A percentile compares a stretch with the other conserved stretches of the same genome.
phyloP scores from a whole-genome alignment of 1,284 basidiomycete genomes.

The Puccinia triticina region DNA sequence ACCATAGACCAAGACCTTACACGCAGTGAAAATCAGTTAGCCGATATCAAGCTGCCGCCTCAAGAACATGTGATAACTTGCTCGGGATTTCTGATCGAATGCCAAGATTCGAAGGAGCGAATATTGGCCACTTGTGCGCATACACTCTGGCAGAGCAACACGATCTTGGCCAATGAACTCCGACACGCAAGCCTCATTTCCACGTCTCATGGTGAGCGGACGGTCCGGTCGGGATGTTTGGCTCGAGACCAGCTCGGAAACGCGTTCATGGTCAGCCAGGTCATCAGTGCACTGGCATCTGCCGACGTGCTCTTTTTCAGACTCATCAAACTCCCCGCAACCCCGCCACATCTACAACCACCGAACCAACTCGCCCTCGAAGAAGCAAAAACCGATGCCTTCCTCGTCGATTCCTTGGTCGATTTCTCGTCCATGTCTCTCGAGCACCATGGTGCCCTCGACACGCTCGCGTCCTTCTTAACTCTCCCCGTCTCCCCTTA shows the following conservation, averaged over 20 bases:
- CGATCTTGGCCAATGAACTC: too few relatives aligned
- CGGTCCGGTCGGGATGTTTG: too few relatives aligned
- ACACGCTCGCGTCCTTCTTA: not conserved
- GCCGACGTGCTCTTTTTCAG: slow-evolving; percentile 6
- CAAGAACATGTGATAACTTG: slow-evolving; percentile 3
- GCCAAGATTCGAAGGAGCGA: not conserved
- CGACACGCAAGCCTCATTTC: too few relatives aligned
- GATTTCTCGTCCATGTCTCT: too few relatives aligned
- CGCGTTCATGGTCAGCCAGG: not conserved
- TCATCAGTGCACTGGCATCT: not conserved
- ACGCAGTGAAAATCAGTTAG: not conserved
- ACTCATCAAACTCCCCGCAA: not conserved
- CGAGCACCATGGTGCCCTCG: not conserved
- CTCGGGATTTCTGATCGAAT: slow-evolving; percentile 10
- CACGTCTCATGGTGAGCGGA: too few relatives aligned
- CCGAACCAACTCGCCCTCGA: too few relatives aligned
- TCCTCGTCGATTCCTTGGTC: too few relatives aligned
- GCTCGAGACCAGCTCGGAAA: not conserved
- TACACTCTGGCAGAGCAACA: slow-evolving; percentile 19
- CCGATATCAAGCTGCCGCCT: not conserved
- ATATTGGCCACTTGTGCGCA: slow-evolving; percentile 17
- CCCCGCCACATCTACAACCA: not conserved
- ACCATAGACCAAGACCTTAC: too few relatives aligned
- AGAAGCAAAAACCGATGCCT: too few relatives aligned
- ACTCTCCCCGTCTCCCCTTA: slow-evolving; percentile 20